Percentiles rank a stretch among this genome's conserved stretches.
Evolutionary conservation across 495 filamentous ascomycete species (phyloP).

Genomic region (Tetracladium setigerum): DNA sequence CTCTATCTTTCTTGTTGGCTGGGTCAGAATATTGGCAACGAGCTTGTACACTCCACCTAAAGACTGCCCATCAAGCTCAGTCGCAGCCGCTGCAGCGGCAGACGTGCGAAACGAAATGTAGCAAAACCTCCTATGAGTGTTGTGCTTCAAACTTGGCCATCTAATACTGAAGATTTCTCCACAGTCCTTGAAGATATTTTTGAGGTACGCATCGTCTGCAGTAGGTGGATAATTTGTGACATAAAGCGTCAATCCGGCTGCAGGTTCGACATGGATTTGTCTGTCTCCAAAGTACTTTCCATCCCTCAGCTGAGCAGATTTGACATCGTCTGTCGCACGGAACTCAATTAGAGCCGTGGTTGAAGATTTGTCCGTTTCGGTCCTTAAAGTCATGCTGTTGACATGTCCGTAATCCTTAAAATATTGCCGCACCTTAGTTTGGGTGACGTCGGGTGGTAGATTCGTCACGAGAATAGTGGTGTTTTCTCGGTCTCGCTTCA

Average conservation of each 20-base stretch:
- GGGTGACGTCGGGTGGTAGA: slow-evolving; percentile 59
- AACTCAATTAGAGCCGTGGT: slow-evolving; percentile 79
- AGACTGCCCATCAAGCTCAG: slow-evolving; percentile 58
- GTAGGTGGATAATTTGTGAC: slow-evolving; percentile 86
- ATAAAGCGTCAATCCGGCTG: slow-evolving; percentile 70
- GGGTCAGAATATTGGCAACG: slow-evolving; percentile 80
- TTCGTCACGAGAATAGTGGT: slow-evolving; percentile 74
- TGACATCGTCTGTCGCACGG: slow-evolving; percentile 66
- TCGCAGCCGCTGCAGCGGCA: slow-evolving; percentile 56
- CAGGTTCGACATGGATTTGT: slow-evolving; percentile 64
- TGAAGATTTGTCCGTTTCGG: slow-evolving; percentile 48
- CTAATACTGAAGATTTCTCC: slow-evolving; percentile 81
- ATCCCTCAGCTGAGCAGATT: slow-evolving; percentile 71
- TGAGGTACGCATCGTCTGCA: slow-evolving; percentile 76
- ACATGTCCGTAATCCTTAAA: slow-evolving; percentile 84
- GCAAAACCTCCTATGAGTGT: slow-evolving; percentile 84
- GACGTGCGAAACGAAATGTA: slow-evolving; percentile 78
- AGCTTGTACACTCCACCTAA: slow-evolving; percentile 60
- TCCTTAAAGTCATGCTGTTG: slow-evolving; percentile 60
- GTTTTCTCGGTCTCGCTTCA: slow-evolving; percentile 82
- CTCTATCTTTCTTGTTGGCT: slow-evolving; percentile 62
- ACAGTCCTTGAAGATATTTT: slow-evolving; percentile 62
- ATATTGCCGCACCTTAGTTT: slow-evolving; percentile 73
- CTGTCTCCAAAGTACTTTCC: slow-evolving; percentile 65
- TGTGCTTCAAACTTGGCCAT: slow-evolving; percentile 83